phyloP scores from a whole-genome alignment of 129 eudicot species.

The Centrapalus pauciflorus region DNA sequence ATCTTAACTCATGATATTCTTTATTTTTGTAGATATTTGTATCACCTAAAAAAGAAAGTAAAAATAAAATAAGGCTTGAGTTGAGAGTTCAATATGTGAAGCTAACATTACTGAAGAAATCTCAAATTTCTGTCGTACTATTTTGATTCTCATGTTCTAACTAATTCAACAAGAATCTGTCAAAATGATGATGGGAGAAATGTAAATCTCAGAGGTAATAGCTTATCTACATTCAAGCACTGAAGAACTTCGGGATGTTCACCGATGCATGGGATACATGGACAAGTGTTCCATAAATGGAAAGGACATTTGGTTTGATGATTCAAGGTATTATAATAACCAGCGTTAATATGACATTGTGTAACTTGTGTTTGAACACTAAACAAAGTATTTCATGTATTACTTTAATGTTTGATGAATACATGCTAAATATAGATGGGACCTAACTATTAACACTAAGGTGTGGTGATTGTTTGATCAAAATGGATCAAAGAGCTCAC shows the following conservation, averaged over 20 bases:
- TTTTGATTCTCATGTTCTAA: neutral
- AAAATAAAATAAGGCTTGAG: conserved; percentile 1
- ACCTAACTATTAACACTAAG: too few relatives aligned
- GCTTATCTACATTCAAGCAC: too few relatives aligned
- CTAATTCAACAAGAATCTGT: neutral
- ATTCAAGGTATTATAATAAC: neutral
- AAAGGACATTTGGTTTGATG: neutral
- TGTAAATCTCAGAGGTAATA: too few relatives aligned
- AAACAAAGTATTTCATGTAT: neutral
- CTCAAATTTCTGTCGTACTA: neutral
- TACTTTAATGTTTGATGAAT: neutral
- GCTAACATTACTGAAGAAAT: too few relatives aligned
- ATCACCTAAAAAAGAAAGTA: neutral
- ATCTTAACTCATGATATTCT: too few relatives aligned
- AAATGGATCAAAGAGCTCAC: neutral
- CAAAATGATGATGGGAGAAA: conserved; percentile 10
- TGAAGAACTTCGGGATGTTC: too few relatives aligned
- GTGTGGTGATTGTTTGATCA: too few relatives aligned
- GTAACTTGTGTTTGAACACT: too few relatives aligned
- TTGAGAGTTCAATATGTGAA: conserved; percentile 4
- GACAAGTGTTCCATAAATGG: neutral
- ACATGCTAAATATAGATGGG: too few relatives aligned
- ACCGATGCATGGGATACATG: conserved; percentile 7
- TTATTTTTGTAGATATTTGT: neutral
- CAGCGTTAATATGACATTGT: too few relatives aligned